Percentiles rank a stretch among this genome's conserved stretches.
phyloP scores from a whole-genome alignment of 306 rosid species.

The Mimosa pudica region DNA sequence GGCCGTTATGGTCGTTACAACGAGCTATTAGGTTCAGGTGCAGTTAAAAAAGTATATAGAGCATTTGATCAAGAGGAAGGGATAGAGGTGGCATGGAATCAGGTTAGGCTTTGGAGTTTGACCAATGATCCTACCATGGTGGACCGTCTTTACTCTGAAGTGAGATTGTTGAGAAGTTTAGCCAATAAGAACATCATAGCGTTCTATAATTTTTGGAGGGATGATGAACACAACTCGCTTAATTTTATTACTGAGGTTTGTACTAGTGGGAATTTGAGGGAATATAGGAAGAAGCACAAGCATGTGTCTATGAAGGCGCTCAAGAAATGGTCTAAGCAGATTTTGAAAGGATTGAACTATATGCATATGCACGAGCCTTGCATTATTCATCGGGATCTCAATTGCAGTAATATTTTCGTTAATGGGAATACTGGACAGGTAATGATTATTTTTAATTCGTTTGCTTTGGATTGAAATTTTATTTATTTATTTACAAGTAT shows the following conservation, averaged over 20 bases:
- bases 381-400: conserved; percentile 71
- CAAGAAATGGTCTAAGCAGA: conserved; percentile 14
- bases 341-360: conserved; percentile 51
- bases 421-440: conserved; percentile 52
- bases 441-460: not conserved
- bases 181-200: conserved; percentile 8
- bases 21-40: not conserved
- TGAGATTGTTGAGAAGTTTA: not conserved
- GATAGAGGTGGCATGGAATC: conserved; percentile 15
- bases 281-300: not conserved
- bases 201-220: conserved; percentile 2
- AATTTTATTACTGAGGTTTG: conserved; percentile 13
- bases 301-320: conserved; percentile 12
- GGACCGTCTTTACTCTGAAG: conserved; percentile 2
- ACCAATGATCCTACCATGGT: not conserved
- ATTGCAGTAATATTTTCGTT: conserved; percentile 91
- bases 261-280: conserved; percentile 11
- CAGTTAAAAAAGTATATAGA: conserved; percentile 11
- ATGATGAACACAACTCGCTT: not conserved
- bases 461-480: not conserved
- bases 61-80: conserved; percentile 20
- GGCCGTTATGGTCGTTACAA: conserved; percentile 68
- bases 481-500: too few species aligned
- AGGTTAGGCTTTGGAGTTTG: conserved; percentile 52
- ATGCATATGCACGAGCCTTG: conserved; percentile 52